Conservation (phyloP, 768 basidiomycete genomes). For the Lenzites betulinus region DNA sequence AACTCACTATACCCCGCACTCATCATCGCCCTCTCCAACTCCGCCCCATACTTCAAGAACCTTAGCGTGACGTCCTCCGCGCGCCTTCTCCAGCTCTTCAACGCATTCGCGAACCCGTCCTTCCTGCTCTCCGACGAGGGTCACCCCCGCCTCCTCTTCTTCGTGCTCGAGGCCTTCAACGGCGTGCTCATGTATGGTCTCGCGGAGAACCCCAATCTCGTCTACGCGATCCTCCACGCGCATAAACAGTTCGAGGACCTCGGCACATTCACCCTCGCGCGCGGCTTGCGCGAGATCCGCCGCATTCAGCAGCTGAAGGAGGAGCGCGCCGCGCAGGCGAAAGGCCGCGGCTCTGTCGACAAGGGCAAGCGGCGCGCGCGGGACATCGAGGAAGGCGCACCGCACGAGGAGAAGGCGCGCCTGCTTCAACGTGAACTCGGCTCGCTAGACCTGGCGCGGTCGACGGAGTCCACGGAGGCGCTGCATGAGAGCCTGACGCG, state of each 20-base stretch:
- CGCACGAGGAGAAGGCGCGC: conserved; percentile 66
- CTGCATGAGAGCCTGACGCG: conserved; percentile 19
- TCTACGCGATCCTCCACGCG: conserved; percentile 83
- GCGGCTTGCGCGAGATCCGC: conserved; percentile 84
- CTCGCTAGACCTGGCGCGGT: conserved; percentile 28
- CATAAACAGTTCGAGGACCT: conserved; percentile 88
- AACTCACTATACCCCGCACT: conserved; percentile 90
- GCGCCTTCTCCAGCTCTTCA: conserved; percentile 84
- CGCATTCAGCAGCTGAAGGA: conserved; percentile 72
- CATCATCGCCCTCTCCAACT: conserved; percentile 87
- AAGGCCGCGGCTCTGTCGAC: conserved; percentile 28
- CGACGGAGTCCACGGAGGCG: conserved; percentile 29
- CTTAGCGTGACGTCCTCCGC: conserved; percentile 81
- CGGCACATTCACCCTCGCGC: conserved; percentile 86
- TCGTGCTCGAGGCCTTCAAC: conserved; percentile 94
- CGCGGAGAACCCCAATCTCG: conserved; percentile 81
- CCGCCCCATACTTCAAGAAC: conserved; percentile 83
- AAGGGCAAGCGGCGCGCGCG: conserved; percentile 45
- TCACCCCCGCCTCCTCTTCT: conserved; percentile 90
- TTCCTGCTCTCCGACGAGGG: conserved; percentile 94
- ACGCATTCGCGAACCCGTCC: conserved; percentile 85
- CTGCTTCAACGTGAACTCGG: conserved; percentile 57
- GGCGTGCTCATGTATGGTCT: conserved; percentile 77
- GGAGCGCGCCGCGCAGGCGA: conserved; percentile 47
- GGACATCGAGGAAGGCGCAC: conserved; percentile 39